phyloP scores from a whole-genome alignment of 140 eudicot species.

The Stevia rebaudiana region DNA sequence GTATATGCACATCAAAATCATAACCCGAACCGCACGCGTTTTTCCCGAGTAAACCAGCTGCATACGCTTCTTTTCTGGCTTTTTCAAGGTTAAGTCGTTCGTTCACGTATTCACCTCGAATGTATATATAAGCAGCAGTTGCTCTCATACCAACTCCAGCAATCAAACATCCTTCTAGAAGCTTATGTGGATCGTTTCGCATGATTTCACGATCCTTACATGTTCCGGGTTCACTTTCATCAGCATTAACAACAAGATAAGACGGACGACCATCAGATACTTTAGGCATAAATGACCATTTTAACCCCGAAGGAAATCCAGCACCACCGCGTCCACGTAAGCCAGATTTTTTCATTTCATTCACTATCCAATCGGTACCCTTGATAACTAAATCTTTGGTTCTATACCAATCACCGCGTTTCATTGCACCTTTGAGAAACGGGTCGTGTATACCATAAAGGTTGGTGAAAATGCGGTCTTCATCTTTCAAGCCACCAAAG shows the following conservation, averaged over 20 bases:
- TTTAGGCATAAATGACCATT: constrained; percentile 99
- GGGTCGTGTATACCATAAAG: constrained; percentile 89
- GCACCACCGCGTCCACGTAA: constrained; percentile 99
- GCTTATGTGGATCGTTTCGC: constrained; percentile 93
- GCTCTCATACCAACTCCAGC: constrained; percentile 98
- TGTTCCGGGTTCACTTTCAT: constrained; percentile 99
- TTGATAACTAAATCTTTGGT: constrained; percentile 85
- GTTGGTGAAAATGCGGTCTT: constrained; percentile 93
- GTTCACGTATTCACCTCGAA: constrained; percentile 92
- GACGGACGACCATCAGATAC: constrained; percentile 92
- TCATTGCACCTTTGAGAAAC: constrained; percentile 94
- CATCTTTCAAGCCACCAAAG: constrained; percentile 95
- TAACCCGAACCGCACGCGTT: constrained; percentile 94
- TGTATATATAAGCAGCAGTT: constrained; percentile 85
- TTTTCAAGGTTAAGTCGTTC: constrained; percentile 70
- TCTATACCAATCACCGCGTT: constrained; percentile 96
- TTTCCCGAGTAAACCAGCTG: constrained; percentile 79
- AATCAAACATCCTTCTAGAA: constrained; percentile 87
- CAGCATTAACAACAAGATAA: constrained; percentile 95
- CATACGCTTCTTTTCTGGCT: constrained; percentile 89
- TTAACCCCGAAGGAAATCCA: constrained; percentile 94
- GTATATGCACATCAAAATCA: constrained; percentile 91
- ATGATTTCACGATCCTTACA: constrained; percentile 91
- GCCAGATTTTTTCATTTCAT: constrained; percentile 94
- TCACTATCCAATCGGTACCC: constrained; percentile 94